Evolutionary conservation across 495 filamentous ascomycete genomes (phyloP), one percentile per base, ranked within the genome.

Genomic region (Penicillium macrosclerotiorum): DNA sequence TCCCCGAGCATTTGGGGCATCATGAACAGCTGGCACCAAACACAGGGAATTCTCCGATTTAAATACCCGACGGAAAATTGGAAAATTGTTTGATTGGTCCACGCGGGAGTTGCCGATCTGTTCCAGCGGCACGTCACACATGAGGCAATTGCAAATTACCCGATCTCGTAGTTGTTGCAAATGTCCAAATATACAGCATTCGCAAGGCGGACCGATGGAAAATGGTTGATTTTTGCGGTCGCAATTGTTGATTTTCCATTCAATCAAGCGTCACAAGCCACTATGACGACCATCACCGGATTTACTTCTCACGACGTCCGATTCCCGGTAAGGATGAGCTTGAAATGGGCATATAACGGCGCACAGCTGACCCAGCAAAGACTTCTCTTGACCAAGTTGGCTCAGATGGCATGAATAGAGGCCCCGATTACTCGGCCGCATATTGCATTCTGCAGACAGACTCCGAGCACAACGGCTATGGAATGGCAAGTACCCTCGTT

Each of bases 371-470:
- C 5, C 25, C 5, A 27, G 11, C 5, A 11, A 27, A 37, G 35
- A 37, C 35, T 2, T 37, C 35, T 2, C 76, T 91, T 6, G 83
- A 89, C 67, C 86, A 85, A 65, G 87, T 83, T 0, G 88, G 87
- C 48, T 90, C 86, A 4, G 87, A 91, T 73, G 88, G 88, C 57
- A 91, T 91, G 87, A 89, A 90, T 63, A 79, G 81, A 14, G 85
- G 87, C 7, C 82, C 84, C 22, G 86, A 91, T 68, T 89, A 89
- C 64, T 86, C 82, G 2, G 68, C 84, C 30, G 83, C 88, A 5
- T 90, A 89, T 68, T 87, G 85, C 60, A 85, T 88, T 55, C 72
- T 90, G 20, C 64, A 85, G 46, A 90, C 86, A 1, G 79, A 88
- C 52, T 75, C 78, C 0, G 54, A 73, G 2, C 73, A 77, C 51